phyloP scores from a whole-genome alignment of 2,329 filamentous ascomycete genomes.

The Alternaria brassicae region DNA sequence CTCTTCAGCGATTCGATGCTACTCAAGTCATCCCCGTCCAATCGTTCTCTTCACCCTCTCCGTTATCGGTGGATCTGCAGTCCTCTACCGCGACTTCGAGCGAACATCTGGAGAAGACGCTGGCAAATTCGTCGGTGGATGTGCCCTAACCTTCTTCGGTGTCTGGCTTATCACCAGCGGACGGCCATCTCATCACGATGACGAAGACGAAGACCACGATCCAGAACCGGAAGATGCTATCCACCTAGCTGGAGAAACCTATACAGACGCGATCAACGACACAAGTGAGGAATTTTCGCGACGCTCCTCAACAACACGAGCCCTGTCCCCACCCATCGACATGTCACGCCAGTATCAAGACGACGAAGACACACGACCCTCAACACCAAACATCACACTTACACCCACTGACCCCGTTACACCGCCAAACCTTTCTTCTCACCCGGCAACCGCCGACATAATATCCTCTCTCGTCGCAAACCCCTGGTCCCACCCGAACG shows the following conservation, averaged over 20 bases:
- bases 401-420: slow-evolving; percentile 22
- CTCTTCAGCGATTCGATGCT: slow-evolving; percentile 90
- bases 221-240: slow-evolving; percentile 53
- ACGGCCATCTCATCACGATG: slow-evolving; percentile 53
- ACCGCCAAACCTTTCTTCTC: slow-evolving; percentile 13
- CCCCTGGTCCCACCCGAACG: slow-evolving; percentile 35
- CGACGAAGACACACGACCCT: slow-evolving; percentile 22
- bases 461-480: slow-evolving; percentile 37
- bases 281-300: slow-evolving; percentile 15
- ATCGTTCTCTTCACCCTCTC: slow-evolving; percentile 93
- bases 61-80: slow-evolving; percentile 91
- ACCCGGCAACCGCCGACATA: slow-evolving; percentile 17
- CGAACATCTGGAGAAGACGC: slow-evolving; percentile 76
- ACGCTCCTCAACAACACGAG: slow-evolving; percentile 36
- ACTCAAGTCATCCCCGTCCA: slow-evolving; percentile 98
- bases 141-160: slow-evolving; percentile 89
- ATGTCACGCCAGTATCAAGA: slow-evolving; percentile 33
- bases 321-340: slow-evolving; percentile 31
- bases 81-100: slow-evolving; percentile 95
- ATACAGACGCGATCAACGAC: slow-evolving; percentile 38
- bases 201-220: slow-evolving; percentile 61
- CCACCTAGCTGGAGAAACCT: slow-evolving; percentile 51
- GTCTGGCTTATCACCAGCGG: slow-evolving; percentile 98
- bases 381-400: slow-evolving; percentile 36
- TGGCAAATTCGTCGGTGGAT: slow-evolving; percentile 87